Conservation (phyloP, 2,329 filamentous ascomycete species). For the Alternaria sp. region DNA sequence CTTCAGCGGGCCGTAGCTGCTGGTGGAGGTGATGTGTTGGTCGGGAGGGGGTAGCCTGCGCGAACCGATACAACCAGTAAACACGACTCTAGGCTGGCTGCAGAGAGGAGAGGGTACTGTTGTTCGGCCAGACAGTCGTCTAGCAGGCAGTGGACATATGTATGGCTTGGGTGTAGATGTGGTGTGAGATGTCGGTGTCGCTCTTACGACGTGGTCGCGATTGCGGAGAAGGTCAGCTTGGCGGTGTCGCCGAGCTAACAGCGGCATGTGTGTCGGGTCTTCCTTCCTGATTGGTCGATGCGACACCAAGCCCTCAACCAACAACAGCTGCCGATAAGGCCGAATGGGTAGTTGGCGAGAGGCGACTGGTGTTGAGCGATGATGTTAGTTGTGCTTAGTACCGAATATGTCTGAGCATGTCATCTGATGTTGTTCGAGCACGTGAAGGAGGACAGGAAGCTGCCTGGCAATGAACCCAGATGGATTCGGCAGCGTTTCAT, state of each 20-base stretch:
- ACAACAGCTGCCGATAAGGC: conserved; percentile 34
- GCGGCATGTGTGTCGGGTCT: conserved; percentile 35
- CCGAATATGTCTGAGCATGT: conserved; percentile 15
- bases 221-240: conserved; percentile 38
- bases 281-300: conserved; percentile 37
- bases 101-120: conserved; percentile 49
- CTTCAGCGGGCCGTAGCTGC: conserved; percentile 33
- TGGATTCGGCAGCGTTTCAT: conserved; percentile 32
- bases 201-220: conserved; percentile 32
- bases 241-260: conserved; percentile 31
- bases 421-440: conserved; percentile 27
- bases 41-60: conserved; percentile 43
- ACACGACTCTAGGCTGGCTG: conserved; percentile 54
- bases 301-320: conserved; percentile 36
- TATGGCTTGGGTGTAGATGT: conserved; percentile 21
- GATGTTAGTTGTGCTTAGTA: conserved; percentile 25
- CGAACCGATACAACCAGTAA: conserved; percentile 49
- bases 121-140: conserved; percentile 51
- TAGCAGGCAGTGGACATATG: conserved; percentile 49
- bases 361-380: conserved; percentile 36
- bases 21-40: conserved; percentile 40
- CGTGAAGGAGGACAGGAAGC: conserved; percentile 26
- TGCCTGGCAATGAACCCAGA: conserved; percentile 33
- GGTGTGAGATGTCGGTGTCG: conserved; percentile 36
- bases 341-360: conserved; percentile 35